Evolutionary conservation across 1,139 yeast genomes (phyloP), one percentile per base, ranked within the genome.

Genomic region (Debaryomycetaceae sp.): DNA sequence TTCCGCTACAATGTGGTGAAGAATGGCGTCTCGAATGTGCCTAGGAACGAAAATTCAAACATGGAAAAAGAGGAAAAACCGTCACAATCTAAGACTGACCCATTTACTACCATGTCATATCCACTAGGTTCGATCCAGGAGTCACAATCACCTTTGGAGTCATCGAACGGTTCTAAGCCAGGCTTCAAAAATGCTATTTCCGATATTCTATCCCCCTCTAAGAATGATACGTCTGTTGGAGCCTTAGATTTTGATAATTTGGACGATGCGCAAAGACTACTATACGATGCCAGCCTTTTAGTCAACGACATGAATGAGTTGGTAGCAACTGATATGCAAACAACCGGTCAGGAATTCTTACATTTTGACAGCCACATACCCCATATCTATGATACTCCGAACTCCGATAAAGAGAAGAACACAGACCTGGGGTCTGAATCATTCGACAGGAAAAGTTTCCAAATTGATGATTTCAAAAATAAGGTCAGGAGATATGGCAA

Each of bases 301-400:
- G 81, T 80, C 14, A 69, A 71, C 41, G 83, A 79, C 48, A 65
- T 79, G 51, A 71, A 72, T 48, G 78, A 70, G 27, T 55, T 75
- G 41, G 66, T 73, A 37, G 51, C 63, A 4, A 49, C 41, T 13
- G n/a, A 23, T 27, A 8, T 27, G 11, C 11, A 8, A 7, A 27
- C 11, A 27, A 27, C 8, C 8, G 31, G 31, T 11, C 11, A 7
- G 8, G 31, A 27, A 8, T 8, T 27, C 8, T 27, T 27, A 11
- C 11, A 27, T 11, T 11, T 11, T 27, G 31, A 27, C 11, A 7
- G 31, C 8, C 11, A 7, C 11, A 27, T 8, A 8, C 11, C 31
- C 11, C 8, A 7, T 27, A 8, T 27, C 11, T 8, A 27, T 7
- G 11, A 27, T 11, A 7, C 8, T 8, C 31, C 11, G 11, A 11